Evolutionary conservation across 148 eudicot species (phyloP), one percentile per base, ranked within the genome.

Genomic region (Camellia granthamiana): DNA sequence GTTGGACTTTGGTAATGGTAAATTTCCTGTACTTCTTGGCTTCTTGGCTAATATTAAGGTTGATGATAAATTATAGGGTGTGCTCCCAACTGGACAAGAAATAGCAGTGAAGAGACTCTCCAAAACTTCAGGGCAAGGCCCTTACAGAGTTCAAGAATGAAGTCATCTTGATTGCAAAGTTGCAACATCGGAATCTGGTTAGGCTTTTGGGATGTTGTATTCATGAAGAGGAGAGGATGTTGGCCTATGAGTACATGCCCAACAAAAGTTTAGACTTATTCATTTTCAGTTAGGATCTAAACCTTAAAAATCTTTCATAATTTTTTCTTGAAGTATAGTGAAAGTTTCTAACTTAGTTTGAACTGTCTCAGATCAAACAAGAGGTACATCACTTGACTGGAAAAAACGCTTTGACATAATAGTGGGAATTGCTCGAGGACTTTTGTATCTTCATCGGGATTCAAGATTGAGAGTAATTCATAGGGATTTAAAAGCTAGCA

Each of bases 391-490:
- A 49, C 52, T 49, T 49, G 52, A 49, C 7, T 49, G 52, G 52
- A 4, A 49, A 49, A 49, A 49, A 7, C 77, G 82, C 59, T 72
- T 59, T 30, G 69, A 47, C 30, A 72, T 79, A 15, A 79, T 79
- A 3, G 72, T 49, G 61, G 82, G 77, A n/a, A 79, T 79, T 61
- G 64, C 12, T 55, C 13, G 14, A 11, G 52, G 52, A 49, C 52
- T 49, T 49, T 7, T 49, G 6, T 49, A 49, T 30, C 82, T 79
- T 47, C 82, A 79, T 61, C 76, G 70, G 11, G 82, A 79, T 72
- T 79, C 82, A 62, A 79, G 82, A 49, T 72, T 79, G 66, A 79
- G 82, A 55, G 7, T 49, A 49, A 49, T 49, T 49, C 52, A 49
- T 49, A 49, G 52, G 52, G 52, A 49, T 49, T 7, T 49, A 7